phyloP scores from a whole-genome alignment of 1,139 yeast species.

The Meyerozyma athensensis region DNA sequence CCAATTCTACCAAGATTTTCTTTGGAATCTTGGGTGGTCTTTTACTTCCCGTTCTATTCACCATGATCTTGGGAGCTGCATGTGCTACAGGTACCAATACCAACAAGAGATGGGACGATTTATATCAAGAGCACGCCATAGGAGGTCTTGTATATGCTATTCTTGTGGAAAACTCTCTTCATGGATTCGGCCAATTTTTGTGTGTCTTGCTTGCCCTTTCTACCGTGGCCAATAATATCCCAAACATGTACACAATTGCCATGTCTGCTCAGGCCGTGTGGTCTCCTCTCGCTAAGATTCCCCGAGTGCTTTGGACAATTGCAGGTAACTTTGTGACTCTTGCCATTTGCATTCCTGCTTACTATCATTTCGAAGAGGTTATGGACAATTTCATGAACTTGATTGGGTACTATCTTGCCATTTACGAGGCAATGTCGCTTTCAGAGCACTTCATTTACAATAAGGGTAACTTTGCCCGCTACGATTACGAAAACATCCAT shows the following conservation, averaged over 20 bases:
- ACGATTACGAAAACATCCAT: conserved; percentile 59
- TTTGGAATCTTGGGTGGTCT: conserved; percentile 60
- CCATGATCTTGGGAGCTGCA: conserved; percentile 84
- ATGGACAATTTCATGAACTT: conserved; percentile 86
- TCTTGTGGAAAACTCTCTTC: conserved; percentile 71
- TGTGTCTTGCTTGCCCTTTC: conserved; percentile 79
- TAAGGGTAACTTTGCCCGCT: conserved; percentile 51
- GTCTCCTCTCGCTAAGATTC: conserved; percentile 65
- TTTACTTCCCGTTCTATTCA: conserved; percentile 62
- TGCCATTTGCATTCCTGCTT: conserved; percentile 87
- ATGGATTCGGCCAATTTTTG: conserved; percentile 87
- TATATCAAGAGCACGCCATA: conserved; percentile 51
- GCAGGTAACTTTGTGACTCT: conserved; percentile 70
- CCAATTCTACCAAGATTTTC: conserved; percentile 57
- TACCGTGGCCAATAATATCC: conserved; percentile 85
- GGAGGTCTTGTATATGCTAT: conserved; percentile 84
- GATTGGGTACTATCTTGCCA: conserved; percentile 87
- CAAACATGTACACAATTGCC: conserved; percentile 88
- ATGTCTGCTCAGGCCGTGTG: conserved; percentile 81
- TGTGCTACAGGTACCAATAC: conserved; percentile 61
- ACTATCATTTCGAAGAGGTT: conserved; percentile 63
- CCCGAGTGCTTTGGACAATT: conserved; percentile 79
- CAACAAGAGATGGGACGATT: conserved; percentile 43
- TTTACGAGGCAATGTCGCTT: conserved; percentile 66
- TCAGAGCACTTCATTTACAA: conserved; percentile 80